Base-by-base conservation (phyloP, 2,329 filamentous ascomycete genomes). In the Aspergillus tubingensis region DNA sequence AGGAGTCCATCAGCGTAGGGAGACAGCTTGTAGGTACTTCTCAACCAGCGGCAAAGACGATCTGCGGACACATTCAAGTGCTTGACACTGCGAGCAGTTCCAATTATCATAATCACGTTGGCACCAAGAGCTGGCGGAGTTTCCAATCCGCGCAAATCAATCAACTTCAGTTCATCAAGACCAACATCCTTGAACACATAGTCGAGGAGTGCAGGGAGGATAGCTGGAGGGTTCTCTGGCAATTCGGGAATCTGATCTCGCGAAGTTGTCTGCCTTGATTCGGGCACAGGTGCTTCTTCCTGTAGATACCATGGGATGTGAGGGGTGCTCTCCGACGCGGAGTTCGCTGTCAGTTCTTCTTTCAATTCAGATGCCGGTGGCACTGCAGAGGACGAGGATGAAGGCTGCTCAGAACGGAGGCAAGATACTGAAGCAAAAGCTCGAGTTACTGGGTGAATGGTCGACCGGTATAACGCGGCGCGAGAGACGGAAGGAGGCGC, bases 61-160 rank as follows among this genome's bases (percentile, higher is more conserved):
- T 96, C 92, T 0, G 93, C 92, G 1, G 91, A 91, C 21, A 96
- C 89, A 72, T 96, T 94, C 38, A 99, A 81, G 79, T 99, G 95
- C 55, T 94, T 92, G 75, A 97, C 91, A 69, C 91, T 96, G 60
- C 95, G 89, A 13, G 94, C 91, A 8, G 92, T 96, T 43, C 90
- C 92, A 65, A 99, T 87, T 30, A 99, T 79, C 95, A 98, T 98
- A 57, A 99, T 84, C 27, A 97, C 83, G 69, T 94, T 93, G 2
- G 91, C 86, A 1, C 95, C 95, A 1, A 99, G 83, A 0, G 93
- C 93, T 0, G 94, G 88, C 0, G 93, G 91, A 0, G 93, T 92
- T 68, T 97, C 91, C 53, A 98, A 83, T 39, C 86, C 80, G 59
- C 95, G 91, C 32, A 99, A 82, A 72, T 99, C 95, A 51, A 96